Percentiles rank a stretch among this genome's conserved stretches.
phyloP scores from a whole-genome alignment of 1,139 yeast genomes.

The Scheffersomyces lignicola region DNA sequence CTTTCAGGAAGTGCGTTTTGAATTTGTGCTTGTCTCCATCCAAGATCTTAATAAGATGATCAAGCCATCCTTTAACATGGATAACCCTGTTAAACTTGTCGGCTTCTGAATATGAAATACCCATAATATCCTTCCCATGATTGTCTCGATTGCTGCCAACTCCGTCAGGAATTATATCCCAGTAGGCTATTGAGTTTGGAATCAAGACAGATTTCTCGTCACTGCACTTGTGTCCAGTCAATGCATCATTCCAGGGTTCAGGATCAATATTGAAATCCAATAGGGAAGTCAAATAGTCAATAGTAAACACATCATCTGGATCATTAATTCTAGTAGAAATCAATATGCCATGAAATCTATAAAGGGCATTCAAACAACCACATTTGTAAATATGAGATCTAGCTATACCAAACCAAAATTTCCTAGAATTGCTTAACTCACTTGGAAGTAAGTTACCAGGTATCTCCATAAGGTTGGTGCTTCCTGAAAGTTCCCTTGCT shows the following conservation, averaged over 20 bases:
- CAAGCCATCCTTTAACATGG: conserved; percentile 14
- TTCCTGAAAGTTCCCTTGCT: conserved; percentile 20
- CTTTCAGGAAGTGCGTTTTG: conserved; percentile 1
- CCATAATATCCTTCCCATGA: conserved; percentile 13
- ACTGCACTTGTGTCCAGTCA: conserved; percentile 10
- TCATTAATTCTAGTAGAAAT: conserved; percentile 12
- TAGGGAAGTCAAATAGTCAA: conserved; percentile 17
- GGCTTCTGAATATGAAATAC: conserved; percentile 16
- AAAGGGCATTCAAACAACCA: conserved; percentile 15
- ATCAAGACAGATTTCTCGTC: conserved; percentile 18
- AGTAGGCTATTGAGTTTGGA: conserved; percentile 17
- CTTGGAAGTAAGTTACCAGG: conserved; percentile 9
- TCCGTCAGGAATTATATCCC: conserved; percentile 18
- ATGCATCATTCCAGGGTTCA: conserved; percentile 8
- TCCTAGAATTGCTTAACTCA: conserved; percentile 12
- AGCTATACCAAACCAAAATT: conserved; percentile 19
- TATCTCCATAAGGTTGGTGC: conserved; percentile 15
- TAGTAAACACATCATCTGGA: conserved; percentile 10
- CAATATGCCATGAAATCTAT: conserved; percentile 17
- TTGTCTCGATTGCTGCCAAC: background rate
- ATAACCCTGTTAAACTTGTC: conserved; percentile 15
- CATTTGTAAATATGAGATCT: conserved; percentile 15
- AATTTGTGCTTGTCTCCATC: conserved; percentile 3
- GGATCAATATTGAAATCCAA: conserved; percentile 16
- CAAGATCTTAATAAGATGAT: conserved; percentile 11